Evolutionary conservation across 345 rosid genomes (phyloP), one percentile per base, ranked within the genome.

Genomic region (Salix viminalis): DNA sequence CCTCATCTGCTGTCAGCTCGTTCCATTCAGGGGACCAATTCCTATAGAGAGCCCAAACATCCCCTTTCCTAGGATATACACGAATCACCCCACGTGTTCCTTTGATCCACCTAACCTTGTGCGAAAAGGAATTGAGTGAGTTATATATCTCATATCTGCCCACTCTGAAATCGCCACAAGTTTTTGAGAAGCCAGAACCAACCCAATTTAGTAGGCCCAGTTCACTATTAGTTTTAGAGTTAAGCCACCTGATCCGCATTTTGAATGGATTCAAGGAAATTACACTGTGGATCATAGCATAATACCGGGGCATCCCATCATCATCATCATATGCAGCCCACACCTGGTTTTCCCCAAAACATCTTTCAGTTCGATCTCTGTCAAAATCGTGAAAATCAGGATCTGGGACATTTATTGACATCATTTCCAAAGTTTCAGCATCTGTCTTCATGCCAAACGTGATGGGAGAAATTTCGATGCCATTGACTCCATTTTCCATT

Each of bases 351-450:
- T 67, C 76, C 23, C 34, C 72, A n/a, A 78, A 78, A 56, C 76
- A 78, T 14, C 24, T 67, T 41, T 72, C 81, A 50, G 70, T 66
- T 65, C 81, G 46, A 23, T 72, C 81, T 67, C 72, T 78, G 54
- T 77, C 80, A 62, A 77, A 77, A 77, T 77, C 73, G 18, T 77
- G 75, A 77, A 77, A 77, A 71, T 77, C 80, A 23, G 80, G 80
- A 77, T 77, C 80, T 9, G 70, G 80, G 21, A 77, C 80, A 50
- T 71, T 73, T 36, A 77, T 71, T 34, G 73, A 62, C 75, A 77
- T 19, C 32, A 37, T 72, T 80, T 86, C 84, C 81, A 85, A 42
- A 54, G 86, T 46, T 76, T 75, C 80, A 32, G 72, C 71, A 72
- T 67, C 81, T 69, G 73, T 76, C 30, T 66, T 76, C 62, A 69